phyloP scores from a whole-genome alignment of 768 basidiomycete genomes.

The Kwoniella heveanensis region DNA sequence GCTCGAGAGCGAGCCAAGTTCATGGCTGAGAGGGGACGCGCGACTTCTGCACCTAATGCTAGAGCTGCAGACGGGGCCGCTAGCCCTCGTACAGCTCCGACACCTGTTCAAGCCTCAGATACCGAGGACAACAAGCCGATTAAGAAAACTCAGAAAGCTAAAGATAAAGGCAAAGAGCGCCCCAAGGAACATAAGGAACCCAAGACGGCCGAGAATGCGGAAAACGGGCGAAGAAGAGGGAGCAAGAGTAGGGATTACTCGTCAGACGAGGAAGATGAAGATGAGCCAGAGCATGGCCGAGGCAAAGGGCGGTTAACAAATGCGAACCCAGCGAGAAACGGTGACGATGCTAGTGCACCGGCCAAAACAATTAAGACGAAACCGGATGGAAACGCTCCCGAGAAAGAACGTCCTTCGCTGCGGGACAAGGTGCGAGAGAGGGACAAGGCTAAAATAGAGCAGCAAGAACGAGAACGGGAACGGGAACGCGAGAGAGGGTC shows the following conservation, averaged over 20 bases:
- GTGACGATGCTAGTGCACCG: neutral
- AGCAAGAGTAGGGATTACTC: conserved; percentile 13
- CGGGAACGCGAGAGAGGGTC: neutral
- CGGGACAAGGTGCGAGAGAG: conserved; percentile 7
- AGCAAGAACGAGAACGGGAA: conserved; percentile 3
- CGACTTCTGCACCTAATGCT: conserved; percentile 32
- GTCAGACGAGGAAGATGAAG: conserved; percentile 9
- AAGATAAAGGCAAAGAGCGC: conserved; percentile 4
- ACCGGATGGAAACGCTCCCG: neutral
- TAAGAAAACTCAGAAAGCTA: conserved; percentile 2
- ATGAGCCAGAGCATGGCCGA: conserved; percentile 1
- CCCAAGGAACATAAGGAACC: neutral
- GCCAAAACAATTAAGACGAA: neutral
- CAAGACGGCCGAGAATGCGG: neutral
- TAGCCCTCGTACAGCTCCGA: conserved; percentile 13
- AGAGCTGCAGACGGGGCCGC: conserved; percentile 23
- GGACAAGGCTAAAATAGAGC: conserved; percentile 6
- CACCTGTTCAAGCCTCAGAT: conserved; percentile 1
- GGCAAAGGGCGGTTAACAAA: no score
- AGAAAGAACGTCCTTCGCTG: neutral
- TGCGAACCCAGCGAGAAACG: neutral
- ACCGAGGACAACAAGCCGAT: neutral
- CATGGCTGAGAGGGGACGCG: conserved; percentile 31
- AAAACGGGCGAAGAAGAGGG: conserved; percentile 4
- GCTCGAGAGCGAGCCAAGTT: conserved; percentile 38